Conservation (phyloP, 2,329 filamentous ascomycete species). For the Alternaria sp. region DNA sequence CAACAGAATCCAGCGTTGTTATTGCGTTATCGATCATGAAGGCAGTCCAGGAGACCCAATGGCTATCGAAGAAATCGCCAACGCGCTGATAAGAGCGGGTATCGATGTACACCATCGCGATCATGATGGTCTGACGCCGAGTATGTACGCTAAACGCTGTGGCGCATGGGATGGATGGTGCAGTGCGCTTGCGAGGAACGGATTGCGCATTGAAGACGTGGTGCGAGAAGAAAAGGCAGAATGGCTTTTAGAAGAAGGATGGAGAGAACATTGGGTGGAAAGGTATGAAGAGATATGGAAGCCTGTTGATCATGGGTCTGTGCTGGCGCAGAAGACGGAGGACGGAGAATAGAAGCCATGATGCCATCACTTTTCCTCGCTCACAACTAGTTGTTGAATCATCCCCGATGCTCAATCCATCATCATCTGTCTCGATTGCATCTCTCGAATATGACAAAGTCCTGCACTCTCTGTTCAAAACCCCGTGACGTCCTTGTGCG, state of each 20-base stretch:
- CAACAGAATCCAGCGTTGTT: constrained; percentile 6
- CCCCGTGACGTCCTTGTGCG: constrained; percentile 53
- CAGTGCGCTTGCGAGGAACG: constrained; percentile 10
- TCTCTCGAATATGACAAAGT: constrained; percentile 38
- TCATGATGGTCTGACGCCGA: constrained; percentile 4
- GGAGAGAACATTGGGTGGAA: constrained; percentile 3
- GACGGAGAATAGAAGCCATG: constrained; percentile 6
- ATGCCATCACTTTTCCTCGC: constrained; percentile 17
- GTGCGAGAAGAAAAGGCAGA: constrained; percentile 2
- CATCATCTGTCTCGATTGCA: not conserved
- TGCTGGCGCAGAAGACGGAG: not conserved
- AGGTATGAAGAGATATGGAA: not conserved
- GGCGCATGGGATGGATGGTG: constrained; percentile 14
- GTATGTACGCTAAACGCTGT: constrained; percentile 7
- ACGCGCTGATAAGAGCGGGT: constrained; percentile 7
- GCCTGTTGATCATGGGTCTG: not conserved
- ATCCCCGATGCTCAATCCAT: not conserved
- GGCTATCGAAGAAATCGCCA: not conserved
- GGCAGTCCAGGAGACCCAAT: not conserved
- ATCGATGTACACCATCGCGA: constrained; percentile 1
- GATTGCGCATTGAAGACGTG: constrained; percentile 4
- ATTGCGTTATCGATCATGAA: not conserved
- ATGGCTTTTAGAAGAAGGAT: constrained; percentile 10
- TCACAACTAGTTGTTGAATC: not conserved
- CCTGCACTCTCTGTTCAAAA: constrained; percentile 52